phyloP scores from a whole-genome alignment of 768 basidiomycete species.

The Boletus pseudo-olivaceus region DNA sequence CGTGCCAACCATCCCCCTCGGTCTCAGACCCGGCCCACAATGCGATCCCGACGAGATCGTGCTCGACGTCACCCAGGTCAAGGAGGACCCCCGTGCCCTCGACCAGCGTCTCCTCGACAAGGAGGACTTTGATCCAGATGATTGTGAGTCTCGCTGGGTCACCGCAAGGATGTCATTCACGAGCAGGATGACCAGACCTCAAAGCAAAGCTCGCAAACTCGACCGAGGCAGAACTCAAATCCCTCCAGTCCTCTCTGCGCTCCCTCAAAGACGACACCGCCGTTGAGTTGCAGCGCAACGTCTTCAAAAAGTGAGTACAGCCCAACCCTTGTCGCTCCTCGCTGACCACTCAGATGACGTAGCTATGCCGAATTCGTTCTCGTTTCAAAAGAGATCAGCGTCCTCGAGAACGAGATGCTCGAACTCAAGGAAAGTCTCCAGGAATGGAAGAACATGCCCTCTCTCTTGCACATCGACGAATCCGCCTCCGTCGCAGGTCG shows the following conservation, averaged over 20 bases:
- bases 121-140: slow-evolving; percentile 84
- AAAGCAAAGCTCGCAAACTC: slow-evolving; percentile 89
- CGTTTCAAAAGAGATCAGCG: slow-evolving; percentile 95
- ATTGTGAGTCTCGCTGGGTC: slow-evolving; percentile 54
- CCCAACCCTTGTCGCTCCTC: not conserved
- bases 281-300: slow-evolving; percentile 81
- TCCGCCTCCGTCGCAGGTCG: slow-evolving; percentile 59
- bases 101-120: slow-evolving; percentile 64
- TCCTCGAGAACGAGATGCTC: slow-evolving; percentile 95
- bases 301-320: slow-evolving; percentile 80
- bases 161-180: not conserved
- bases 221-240: slow-evolving; percentile 75
- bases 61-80: slow-evolving; percentile 33
- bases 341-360: slow-evolving; percentile 13
- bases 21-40: slow-evolving; percentile 34
- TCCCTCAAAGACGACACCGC: slow-evolving; percentile 69
- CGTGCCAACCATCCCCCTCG: slow-evolving; percentile 54
- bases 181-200: slow-evolving; percentile 45
- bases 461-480: slow-evolving; percentile 86
- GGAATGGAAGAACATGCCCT: slow-evolving; percentile 96
- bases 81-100: slow-evolving; percentile 57
- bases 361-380: slow-evolving; percentile 97
- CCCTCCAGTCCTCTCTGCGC: slow-evolving; percentile 72
- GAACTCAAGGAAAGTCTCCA: slow-evolving; percentile 92
- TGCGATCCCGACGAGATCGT: slow-evolving; percentile 49